Evolutionary conservation across 371 early-diverging fungal species (phyloP).

Genomic region (Mucor ambiguus): DNA sequence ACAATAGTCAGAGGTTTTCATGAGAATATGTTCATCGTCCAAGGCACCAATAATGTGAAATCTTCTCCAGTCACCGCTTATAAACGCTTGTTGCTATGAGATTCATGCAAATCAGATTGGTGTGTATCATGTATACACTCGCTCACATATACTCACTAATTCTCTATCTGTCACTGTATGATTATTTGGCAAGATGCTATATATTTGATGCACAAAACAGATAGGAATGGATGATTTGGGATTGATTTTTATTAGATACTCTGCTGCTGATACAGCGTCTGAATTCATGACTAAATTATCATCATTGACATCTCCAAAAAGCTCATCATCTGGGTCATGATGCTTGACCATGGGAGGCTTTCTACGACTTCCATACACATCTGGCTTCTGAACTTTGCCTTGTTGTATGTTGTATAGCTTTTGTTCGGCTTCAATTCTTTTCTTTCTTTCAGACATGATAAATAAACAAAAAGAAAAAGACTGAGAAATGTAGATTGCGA

Average conservation of each 20-base stretch:
- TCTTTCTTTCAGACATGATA: slow-evolving; percentile 1
- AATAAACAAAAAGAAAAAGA: not conserved
- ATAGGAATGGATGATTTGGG: slow-evolving; percentile 13
- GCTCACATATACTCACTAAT: slow-evolving; percentile 22
- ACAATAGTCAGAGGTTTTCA: slow-evolving; percentile 30
- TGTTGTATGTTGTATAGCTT: slow-evolving; percentile 17
- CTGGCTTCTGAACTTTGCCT: slow-evolving; percentile 26
- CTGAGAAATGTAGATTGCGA: not conserved
- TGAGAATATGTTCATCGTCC: slow-evolving; percentile 40
- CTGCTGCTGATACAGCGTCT: slow-evolving; percentile 38
- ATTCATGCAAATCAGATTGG: not conserved
- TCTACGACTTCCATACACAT: slow-evolving; percentile 29
- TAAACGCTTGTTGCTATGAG: slow-evolving; percentile 30
- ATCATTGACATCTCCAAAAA: slow-evolving; percentile 14
- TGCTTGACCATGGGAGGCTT: not conserved
- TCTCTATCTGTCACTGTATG: slow-evolving; percentile 42
- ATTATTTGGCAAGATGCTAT: slow-evolving; percentile 36
- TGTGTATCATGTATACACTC: not conserved
- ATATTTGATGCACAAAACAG: slow-evolving; percentile 47
- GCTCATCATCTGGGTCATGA: slow-evolving; percentile 18
- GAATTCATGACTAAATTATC: slow-evolving; percentile 11
- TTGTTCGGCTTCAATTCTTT: slow-evolving; percentile 14
- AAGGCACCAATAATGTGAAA: slow-evolving; percentile 35
- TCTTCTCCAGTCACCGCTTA: slow-evolving; percentile 34
- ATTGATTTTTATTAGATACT: slow-evolving; percentile 29